Evolutionary conservation across 2,329 filamentous ascomycete species (phyloP), one percentile per base, ranked within the genome.

Genomic region (Cladosporium velox): DNA sequence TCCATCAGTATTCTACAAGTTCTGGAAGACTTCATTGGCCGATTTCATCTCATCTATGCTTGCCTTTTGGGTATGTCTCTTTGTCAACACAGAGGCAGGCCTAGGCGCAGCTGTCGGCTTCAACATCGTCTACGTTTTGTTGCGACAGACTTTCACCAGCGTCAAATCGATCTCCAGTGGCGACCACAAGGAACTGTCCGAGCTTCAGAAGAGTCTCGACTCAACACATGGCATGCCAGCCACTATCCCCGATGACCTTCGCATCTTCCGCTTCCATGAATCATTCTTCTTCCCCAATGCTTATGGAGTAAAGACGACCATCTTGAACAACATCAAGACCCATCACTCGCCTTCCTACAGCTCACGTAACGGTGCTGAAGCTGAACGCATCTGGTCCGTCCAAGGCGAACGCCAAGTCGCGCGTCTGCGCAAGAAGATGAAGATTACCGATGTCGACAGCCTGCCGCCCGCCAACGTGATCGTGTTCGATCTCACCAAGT

Each of bases 31-130:
- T 2, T 89, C 86, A 0, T 80, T 90, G 3, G 84, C 87, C 15
- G 88, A 90, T 75, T 90, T 90, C 70, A 81, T 87, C 62, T 84
- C 86, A 0, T 83, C 85, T 32, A 87, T 88, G 83, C 79, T 90
- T 34, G 83, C 87, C 4, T 86, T 90, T 71, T 89, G 87, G 84
- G 79, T 89, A 3, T 87, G 86, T 0, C 81, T 90, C 11, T 88
- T 89, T 70, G 83, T 85, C 1, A 85, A 83, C 0, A 86, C 85
- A 1, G 86, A 88, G 70, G 80, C 86, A 41, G 88, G 87, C 14
- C 87, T 89, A 51, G 86, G 81, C 24, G 78, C 79, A 24, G 83
- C 86, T 1, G 86, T 88, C 0, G 86, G 83, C 8, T 79, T 79
- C 75, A 76, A 76, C 67, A 75, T 80, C 66, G 72, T 69, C 14